Conservation (phyloP, 2,329 filamentous ascomycete species). For the Pleoardoris graminearum region DNA sequence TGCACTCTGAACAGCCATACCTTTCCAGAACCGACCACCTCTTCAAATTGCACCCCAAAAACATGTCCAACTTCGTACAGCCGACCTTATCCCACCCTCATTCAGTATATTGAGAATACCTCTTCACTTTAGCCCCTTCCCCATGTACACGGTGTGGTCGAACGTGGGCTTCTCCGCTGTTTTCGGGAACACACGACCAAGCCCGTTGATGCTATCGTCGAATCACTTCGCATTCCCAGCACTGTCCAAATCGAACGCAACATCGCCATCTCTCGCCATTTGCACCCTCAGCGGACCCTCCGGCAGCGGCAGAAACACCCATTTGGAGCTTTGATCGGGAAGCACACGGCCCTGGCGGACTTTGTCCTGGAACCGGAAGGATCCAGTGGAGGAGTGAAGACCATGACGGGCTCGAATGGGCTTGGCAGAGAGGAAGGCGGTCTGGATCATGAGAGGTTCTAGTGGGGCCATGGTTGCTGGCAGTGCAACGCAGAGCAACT, state of each 20-base stretch:
- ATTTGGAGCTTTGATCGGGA: constrained; percentile 12
- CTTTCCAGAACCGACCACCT: neutral
- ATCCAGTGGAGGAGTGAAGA: constrained; percentile 20
- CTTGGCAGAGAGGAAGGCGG: constrained; percentile 24
- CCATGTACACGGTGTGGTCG: constrained; percentile 25
- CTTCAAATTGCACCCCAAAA: neutral
- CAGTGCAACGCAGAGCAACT: neutral
- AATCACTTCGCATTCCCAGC: constrained; percentile 16
- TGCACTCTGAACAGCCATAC: neutral
- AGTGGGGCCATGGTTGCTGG: constrained; percentile 14
- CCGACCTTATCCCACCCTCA: neutral
- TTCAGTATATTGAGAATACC: neutral
- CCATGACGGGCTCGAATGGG: constrained; percentile 29
- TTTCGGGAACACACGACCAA: constrained; percentile 17
- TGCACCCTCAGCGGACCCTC: constrained; percentile 22
- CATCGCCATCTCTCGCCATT: constrained; percentile 21
- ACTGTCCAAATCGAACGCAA: constrained; percentile 26
- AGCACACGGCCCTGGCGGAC: constrained; percentile 26
- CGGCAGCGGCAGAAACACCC: constrained; percentile 29
- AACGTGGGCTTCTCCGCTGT: constrained; percentile 14
- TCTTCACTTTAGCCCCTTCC: constrained; percentile 9
- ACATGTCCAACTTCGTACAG: neutral
- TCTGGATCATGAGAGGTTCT: constrained; percentile 3
- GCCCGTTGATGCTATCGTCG: constrained; percentile 20
- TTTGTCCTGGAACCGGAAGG: constrained; percentile 22